phyloP scores from a whole-genome alignment of 352 stramenopile genomes.

The Peronospora destructor region DNA sequence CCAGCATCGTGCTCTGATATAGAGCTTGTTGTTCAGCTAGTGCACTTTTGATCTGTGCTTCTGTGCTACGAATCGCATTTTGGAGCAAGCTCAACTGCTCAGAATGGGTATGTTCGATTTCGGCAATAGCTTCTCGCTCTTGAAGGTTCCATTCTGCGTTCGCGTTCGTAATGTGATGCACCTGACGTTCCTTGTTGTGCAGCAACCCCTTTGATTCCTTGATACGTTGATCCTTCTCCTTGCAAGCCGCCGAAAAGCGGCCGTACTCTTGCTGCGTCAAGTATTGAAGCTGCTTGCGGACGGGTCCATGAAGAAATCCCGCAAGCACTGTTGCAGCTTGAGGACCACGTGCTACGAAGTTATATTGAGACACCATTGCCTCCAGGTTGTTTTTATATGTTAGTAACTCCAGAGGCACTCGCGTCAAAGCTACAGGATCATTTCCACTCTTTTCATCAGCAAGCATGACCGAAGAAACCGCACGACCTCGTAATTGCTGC shows the following conservation, averaged over 20 bases:
- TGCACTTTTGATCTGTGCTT: conserved; percentile 41
- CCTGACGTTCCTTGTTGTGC: conserved; percentile 39
- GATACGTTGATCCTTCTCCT: conserved; percentile 43
- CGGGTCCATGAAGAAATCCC: conserved; percentile 50
- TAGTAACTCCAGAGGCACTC: conserved; percentile 55
- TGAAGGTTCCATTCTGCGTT: conserved; percentile 46
- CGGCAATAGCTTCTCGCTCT: conserved; percentile 39
- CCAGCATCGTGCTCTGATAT: conserved; percentile 74
- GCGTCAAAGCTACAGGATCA: conserved; percentile 22
- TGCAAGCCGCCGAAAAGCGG: conserved; percentile 46
- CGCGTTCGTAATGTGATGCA: conserved; percentile 38
- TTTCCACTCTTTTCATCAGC: conserved; percentile 30
- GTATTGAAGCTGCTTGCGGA: conserved; percentile 39
- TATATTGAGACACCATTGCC: conserved; percentile 72
- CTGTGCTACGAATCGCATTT: conserved; percentile 30
- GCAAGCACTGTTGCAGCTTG: conserved; percentile 42
- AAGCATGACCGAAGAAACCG: conserved; percentile 50
- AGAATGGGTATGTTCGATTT: conserved; percentile 40
- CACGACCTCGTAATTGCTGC: conserved; percentile 34
- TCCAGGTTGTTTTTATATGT: conserved; percentile 78
- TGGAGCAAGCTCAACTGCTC: conserved; percentile 37
- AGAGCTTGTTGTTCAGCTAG: conserved; percentile 52
- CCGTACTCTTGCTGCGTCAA: conserved; percentile 54
- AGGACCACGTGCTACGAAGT: conserved; percentile 59
- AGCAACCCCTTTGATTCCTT: conserved; percentile 44